Conservation (phyloP, 2,329 filamentous ascomycete genomes). For the Microsporum ferrugineum region DNA sequence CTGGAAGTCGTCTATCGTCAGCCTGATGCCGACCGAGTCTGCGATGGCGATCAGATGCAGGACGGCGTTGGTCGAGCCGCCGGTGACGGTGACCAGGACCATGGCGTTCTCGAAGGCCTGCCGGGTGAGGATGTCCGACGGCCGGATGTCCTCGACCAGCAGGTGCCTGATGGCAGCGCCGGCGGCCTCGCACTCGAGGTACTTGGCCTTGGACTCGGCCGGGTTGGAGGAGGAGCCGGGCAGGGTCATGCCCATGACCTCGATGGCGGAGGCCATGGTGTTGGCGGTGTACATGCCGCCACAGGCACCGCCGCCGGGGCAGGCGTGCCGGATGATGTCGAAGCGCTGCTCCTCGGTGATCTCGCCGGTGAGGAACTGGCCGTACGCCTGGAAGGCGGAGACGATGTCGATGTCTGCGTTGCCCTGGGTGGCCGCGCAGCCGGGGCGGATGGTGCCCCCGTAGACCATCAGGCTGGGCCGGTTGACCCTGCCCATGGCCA, state of each 20-base stretch:
- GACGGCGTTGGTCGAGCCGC: slow-evolving; percentile 76
- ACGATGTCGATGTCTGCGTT: slow-evolving; percentile 80
- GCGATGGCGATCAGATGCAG: slow-evolving; percentile 77
- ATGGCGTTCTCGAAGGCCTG: slow-evolving; percentile 78
- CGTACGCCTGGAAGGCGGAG: slow-evolving; percentile 95
- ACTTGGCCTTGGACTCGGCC: slow-evolving; percentile 60
- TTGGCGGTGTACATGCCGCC: slow-evolving; percentile 78
- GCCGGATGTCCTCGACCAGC: slow-evolving; percentile 64
- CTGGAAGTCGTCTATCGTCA: slow-evolving; percentile 81
- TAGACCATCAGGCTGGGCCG: slow-evolving; percentile 95
- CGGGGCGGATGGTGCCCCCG: slow-evolving; percentile 84
- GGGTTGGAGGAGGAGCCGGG: slow-evolving; percentile 71
- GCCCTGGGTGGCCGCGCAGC: slow-evolving; percentile 65
- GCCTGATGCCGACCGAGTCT: slow-evolving; percentile 66
- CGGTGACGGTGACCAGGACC: slow-evolving; percentile 69
- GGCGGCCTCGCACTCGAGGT: slow-evolving; percentile 58
- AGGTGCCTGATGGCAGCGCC: slow-evolving; percentile 64
- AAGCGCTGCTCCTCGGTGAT: slow-evolving; percentile 85
- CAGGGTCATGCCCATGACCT: slow-evolving; percentile 65
- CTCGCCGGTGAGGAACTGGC: slow-evolving; percentile 82
- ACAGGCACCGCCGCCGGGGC: slow-evolving; percentile 71
- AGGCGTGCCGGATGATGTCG: slow-evolving; percentile 88
- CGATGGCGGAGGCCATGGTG: slow-evolving; percentile 64
- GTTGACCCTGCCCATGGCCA: slow-evolving; percentile 92
- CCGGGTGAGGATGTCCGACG: slow-evolving; percentile 66